Conservation (phyloP, 306 rosid genomes). For the Cucumis sativus region DNA sequence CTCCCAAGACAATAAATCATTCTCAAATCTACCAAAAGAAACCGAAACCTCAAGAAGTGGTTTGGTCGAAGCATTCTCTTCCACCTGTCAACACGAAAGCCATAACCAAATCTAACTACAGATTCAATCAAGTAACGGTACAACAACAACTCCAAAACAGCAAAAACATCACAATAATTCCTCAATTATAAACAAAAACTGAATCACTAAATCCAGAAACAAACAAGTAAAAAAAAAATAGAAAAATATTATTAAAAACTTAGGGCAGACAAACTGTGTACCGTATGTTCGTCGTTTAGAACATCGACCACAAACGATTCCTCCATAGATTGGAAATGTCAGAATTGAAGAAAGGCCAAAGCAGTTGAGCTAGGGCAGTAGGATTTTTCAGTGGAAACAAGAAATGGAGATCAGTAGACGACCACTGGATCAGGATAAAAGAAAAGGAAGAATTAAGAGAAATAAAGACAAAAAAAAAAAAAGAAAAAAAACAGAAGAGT, state of each 20-base stretch:
- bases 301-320: constrained; percentile 47
- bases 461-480: constrained; percentile 35
- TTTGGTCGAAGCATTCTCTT: constrained; percentile 44
- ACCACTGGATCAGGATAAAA: constrained; percentile 35
- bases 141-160: neutral
- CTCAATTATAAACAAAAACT: neutral
- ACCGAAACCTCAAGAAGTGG: constrained; percentile 69
- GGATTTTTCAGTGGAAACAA: constrained; percentile 1
- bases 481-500: neutral
- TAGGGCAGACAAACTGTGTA: constrained; percentile 22
- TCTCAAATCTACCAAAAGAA: constrained; percentile 90
- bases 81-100: constrained; percentile 39
- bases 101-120: constrained; percentile 20
- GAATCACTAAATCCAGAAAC: neutral
- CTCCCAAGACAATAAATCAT: constrained; percentile 89
- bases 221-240: neutral
- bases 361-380: neutral
- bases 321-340: constrained; percentile 21
- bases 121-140: neutral
- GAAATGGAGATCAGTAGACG: constrained; percentile 14
- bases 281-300: constrained; percentile 43
- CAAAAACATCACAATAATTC: neutral
- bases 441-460: constrained; percentile 17
- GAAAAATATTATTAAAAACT: neutral
- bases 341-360: neutral